Evolutionary conservation across 352 stramenopile genomes (phyloP), one percentile per base, ranked within the genome.

Genomic region (Globisporangium carolinianum): DNA sequence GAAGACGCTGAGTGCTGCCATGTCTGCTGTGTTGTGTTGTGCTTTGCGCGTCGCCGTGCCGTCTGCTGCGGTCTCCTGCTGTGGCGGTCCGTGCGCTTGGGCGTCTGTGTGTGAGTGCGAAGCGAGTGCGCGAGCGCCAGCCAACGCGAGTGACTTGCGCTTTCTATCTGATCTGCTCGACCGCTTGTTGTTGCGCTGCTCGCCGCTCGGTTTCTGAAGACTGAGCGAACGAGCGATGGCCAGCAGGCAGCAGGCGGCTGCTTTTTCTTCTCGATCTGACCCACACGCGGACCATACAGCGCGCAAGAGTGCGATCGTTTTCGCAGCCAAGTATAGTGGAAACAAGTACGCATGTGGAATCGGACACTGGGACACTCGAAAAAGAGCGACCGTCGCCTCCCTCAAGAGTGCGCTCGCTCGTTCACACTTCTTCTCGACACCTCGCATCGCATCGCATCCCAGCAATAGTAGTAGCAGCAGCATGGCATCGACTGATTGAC

Each of bases 1-100:
- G 17, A 83, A 60, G 47, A 92, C 76, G 60, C 75, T 90, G 10
- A 92, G 71, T 61, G 78, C 82, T 61, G 76, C 72, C 76, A 87
- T 89, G 1, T 42, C n/a, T 61, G 36, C n/a, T 54, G 9, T 48
- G 14, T 18, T 36, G 46, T 24, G 8, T n/a, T 5, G 36, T 47
- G 51, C 18, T 42, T 32, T 32, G 24, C 17, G 24, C 47, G 56
- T 46, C 38, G 1, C 7, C 46, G 11, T 57, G 48, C 10, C 2
- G 6, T 42, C 5, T 58, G 17, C n/a, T 6, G 18, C 18, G 45
- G 38, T 3, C 38, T 47, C 1, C 5, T 47, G 43, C 10, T 12
- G 43, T 47, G 43, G 8, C 42, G 8, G 10, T 14, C 11, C 11
- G 7, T 43, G 43, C 43, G 10, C 43, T 15, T n/a, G 43, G 5